Conservation (phyloP, 1,139 yeast genomes). For the Pneumocystis sp. region DNA sequence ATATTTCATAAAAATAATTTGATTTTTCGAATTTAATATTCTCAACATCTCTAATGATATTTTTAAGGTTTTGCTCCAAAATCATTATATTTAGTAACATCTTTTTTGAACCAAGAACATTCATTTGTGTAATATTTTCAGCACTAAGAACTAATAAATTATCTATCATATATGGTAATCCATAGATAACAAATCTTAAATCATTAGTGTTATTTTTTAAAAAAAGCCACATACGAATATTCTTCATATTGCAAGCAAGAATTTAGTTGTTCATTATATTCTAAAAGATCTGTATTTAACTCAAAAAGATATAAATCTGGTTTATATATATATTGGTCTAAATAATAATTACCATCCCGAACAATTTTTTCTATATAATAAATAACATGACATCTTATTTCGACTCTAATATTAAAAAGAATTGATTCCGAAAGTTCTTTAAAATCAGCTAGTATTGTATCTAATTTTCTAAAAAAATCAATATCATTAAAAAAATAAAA, state of each 20-base stretch:
- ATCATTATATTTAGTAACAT: conserved; percentile 7
- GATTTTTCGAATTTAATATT: conserved; percentile 7
- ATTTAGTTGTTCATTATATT: neutral
- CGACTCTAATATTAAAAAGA: conserved; percentile 7
- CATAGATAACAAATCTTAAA: conserved; percentile 5
- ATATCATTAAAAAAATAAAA: neutral
- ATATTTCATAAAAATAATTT: conserved; percentile 2
- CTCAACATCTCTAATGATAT: conserved; percentile 5
- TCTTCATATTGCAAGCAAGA: conserved; percentile 1
- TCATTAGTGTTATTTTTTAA: neutral
- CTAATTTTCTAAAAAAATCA: conserved; percentile 1
- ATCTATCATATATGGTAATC: conserved; percentile 8
- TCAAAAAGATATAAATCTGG: conserved; percentile 7
- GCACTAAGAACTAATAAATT: conserved; percentile 5
- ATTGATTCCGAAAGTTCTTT: conserved; percentile 1
- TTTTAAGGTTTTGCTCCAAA: conserved; percentile 8
- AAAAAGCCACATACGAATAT: neutral
- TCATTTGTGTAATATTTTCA: conserved; percentile 2
- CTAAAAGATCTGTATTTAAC: conserved; percentile 6
- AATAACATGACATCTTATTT: conserved; percentile 8
- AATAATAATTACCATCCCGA: conserved; percentile 5
- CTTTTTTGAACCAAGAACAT: conserved; percentile 5
- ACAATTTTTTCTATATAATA: conserved; percentile 6
- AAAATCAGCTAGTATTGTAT: conserved; percentile 2
- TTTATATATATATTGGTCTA: conserved; percentile 4